Base-by-base conservation (phyloP, 2,329 filamentous ascomycete genomes). In the Coniella lustricola region DNA sequence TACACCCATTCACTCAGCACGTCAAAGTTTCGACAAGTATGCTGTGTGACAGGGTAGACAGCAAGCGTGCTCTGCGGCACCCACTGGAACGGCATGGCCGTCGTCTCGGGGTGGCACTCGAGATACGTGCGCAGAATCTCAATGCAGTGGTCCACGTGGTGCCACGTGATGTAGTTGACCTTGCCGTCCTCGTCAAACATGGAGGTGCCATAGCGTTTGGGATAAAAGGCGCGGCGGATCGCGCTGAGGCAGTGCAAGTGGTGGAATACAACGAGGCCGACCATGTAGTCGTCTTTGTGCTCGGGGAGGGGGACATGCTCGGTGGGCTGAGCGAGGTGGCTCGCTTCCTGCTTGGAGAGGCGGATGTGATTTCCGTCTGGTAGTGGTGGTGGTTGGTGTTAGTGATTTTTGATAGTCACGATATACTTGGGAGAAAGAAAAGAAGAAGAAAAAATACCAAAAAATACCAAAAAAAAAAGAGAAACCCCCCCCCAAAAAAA, bases 121-220 rank as follows among this genome's bases (percentile, higher is more conserved):
- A 49, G 29, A 20, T 44, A 44, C 3, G 35, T 33, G 8, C 47
- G 41, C 18, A 49, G 29, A 13, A 35, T 35, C 12, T 49, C 47
- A 20, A 49, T 40, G 35, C 47, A 49, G 31, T 49, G 47, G 25
- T 49, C 47, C 25, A 49, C n/a, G 14, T 49, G 47, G 18, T 35
- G 29, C 47, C 47, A 49, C 12, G 25, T 44, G 13, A 8, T 22
- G 20, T 49, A 49, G 25, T 49, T 29, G 3, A 49, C 47, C 12
- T 44, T 44, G 13, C 41, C 47, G 8, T 49, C 29, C 17, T 29
- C 41, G 20, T 44, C 47, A 3, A 44, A 13, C 12, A 49, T 16
- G 8, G 47, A 49, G 4, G 35, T 39, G 35, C 21, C 36, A 18
- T 44, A 49, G 5, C 41, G 47, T 16, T 39, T 44, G 35, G 47